Conservation (phyloP, 108 stramenopile species). For the Skeletonema menzelii region DNA sequence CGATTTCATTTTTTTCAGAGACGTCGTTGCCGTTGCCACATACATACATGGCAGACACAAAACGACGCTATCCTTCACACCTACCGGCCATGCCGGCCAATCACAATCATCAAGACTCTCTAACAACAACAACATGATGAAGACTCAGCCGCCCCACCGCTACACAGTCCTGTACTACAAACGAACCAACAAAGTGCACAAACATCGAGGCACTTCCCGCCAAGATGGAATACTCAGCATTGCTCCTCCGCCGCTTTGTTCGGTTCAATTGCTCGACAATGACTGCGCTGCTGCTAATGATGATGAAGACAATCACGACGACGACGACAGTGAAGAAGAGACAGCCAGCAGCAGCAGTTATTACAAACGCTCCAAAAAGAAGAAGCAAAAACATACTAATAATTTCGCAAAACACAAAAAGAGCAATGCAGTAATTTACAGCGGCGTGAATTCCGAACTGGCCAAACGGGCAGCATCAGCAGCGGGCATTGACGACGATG, state of each 20-base stretch:
- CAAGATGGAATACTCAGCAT: conserved; percentile 62
- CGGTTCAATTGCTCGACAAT: conserved; percentile 3
- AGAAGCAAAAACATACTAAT: neutral
- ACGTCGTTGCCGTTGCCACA: too few species aligned
- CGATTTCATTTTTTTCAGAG: too few species aligned
- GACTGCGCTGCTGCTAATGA: neutral
- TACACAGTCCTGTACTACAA: conserved; percentile 77
- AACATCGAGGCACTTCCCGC: conserved; percentile 52
- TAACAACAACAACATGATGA: neutral
- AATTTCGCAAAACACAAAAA: too few species aligned
- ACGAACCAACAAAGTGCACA: conserved; percentile 71
- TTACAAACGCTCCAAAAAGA: conserved; percentile 7
- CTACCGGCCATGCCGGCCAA: too few species aligned
- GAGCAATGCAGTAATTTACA: conserved; percentile 8
- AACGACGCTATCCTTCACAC: too few species aligned
- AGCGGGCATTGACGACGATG: conserved; percentile 10
- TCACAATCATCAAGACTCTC: neutral
- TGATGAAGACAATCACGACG: conserved; percentile 22
- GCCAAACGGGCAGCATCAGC: neutral
- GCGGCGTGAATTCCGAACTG: conserved; percentile 8
- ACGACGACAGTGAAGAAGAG: conserved; percentile 9
- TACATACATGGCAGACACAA: too few species aligned
- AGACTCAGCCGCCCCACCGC: neutral
- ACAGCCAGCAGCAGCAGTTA: neutral
- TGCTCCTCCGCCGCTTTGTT: conserved; percentile 25